Evolutionary conservation across 2,329 filamentous ascomycete species (phyloP).

Genomic region (Colletotrichum eleusines): DNA sequence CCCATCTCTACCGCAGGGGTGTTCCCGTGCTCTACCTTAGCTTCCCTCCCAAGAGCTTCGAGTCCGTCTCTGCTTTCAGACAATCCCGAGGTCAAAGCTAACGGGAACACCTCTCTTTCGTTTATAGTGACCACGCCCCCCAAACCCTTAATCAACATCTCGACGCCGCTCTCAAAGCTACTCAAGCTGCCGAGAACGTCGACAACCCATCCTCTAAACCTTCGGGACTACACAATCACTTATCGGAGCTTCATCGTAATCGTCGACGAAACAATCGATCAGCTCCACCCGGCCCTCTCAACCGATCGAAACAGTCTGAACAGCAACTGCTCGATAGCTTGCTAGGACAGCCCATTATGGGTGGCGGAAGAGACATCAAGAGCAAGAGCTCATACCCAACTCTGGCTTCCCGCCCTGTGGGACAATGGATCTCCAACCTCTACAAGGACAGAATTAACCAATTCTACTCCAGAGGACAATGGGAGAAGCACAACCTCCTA

Average conservation of each 20-base stretch:
- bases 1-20: slow-evolving; percentile 35
- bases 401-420: slow-evolving; percentile 67
- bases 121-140: slow-evolving; percentile 16
- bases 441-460: slow-evolving; percentile 86
- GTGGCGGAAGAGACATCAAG: slow-evolving; percentile 61
- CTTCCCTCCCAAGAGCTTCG: slow-evolving; percentile 38
- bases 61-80: slow-evolving; percentile 33
- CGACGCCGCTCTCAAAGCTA: slow-evolving; percentile 30
- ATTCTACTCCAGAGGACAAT: slow-evolving; percentile 85
- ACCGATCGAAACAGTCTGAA: slow-evolving; percentile 32
- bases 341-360: slow-evolving; percentile 56
- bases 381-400: slow-evolving; percentile 64
- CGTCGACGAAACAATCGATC: slow-evolving; percentile 51
- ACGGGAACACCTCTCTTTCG: slow-evolving; percentile 11
- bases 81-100: slow-evolving; percentile 33
- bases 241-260: slow-evolving; percentile 33
- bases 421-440: slow-evolving; percentile 86
- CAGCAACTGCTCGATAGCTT: slow-evolving; percentile 20
- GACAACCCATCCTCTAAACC: slow-evolving; percentile 5
- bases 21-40: slow-evolving; percentile 41
- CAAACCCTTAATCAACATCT: slow-evolving; percentile 35
- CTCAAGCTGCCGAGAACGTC: slow-evolving; percentile 18
- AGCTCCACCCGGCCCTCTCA: slow-evolving; percentile 47
- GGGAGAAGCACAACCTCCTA: slow-evolving; percentile 78
- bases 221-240: slow-evolving; percentile 14